Conservation (phyloP, 495 filamentous ascomycete genomes). For the Xylaria nigripes region DNA sequence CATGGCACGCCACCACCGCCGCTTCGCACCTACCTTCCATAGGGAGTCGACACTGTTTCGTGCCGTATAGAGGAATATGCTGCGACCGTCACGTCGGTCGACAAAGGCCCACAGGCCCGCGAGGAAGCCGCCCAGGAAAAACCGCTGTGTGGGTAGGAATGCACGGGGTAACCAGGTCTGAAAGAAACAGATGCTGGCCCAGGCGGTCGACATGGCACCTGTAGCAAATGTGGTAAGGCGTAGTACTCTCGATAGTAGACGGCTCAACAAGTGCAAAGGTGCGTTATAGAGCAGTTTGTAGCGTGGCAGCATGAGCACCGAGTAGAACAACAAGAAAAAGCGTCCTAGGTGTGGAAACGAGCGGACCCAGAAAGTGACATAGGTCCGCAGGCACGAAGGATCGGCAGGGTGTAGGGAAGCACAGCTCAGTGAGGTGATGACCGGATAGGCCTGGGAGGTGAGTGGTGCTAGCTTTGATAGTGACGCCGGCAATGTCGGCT, state of each 20-base stretch:
- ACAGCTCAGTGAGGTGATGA: conserved; percentile 74
- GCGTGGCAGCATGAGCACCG: conserved; percentile 55
- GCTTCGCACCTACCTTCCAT: conserved; percentile 89
- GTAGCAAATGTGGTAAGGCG: conserved; percentile 67
- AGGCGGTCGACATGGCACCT: conserved; percentile 67
- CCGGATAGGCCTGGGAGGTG: conserved; percentile 73
- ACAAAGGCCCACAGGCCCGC: conserved; percentile 78
- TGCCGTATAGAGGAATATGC: conserved; percentile 62
- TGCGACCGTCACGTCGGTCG: conserved; percentile 51
- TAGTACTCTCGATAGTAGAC: conserved; percentile 53
- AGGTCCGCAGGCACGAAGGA: conserved; percentile 78
- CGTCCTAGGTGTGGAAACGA: conserved; percentile 72
- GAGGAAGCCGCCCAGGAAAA: conserved; percentile 79
- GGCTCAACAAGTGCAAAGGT: conserved; percentile 57
- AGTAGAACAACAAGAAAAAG: conserved; percentile 63
- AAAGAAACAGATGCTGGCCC: conserved; percentile 84
- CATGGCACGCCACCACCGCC: conserved; percentile 71
- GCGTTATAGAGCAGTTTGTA: conserved; percentile 56
- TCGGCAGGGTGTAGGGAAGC: conserved; percentile 84
- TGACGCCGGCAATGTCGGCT: conserved; percentile 54
- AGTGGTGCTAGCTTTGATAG: conserved; percentile 67
- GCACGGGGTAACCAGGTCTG: conserved; percentile 65
- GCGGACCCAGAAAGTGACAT: conserved; percentile 70
- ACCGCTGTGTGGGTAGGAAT: conserved; percentile 70
- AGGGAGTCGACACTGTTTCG: conserved; percentile 66